Percentiles rank a stretch among this genome's conserved stretches.
These are phyloP conservation scores for Ceratobasidium sp. DNA, from an alignment of 1,284 basidiomycete species.

Conservation along the genomic window DNA sequence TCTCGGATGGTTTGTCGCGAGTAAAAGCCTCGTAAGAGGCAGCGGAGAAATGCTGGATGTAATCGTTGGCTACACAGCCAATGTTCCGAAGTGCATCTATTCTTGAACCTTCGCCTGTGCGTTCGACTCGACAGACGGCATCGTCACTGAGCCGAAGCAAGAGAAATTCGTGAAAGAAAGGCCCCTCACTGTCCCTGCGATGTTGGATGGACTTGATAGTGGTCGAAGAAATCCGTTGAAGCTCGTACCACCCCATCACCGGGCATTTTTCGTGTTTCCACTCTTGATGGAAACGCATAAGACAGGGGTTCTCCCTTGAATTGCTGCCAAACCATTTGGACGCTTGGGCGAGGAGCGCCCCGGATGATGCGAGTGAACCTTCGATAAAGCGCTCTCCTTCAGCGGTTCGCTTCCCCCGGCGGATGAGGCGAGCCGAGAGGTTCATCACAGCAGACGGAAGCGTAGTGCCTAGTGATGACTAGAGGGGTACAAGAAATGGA, in stretches of 20 bases:
- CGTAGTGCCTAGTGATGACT: too few species aligned
- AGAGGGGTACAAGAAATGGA: too few species aligned
- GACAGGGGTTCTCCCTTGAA: not conserved
- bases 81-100: not conserved
- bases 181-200: not conserved
- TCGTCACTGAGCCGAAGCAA: not conserved
- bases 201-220: constrained; percentile 4
- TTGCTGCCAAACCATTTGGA: not conserved
- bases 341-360: not conserved
- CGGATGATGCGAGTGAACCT: not conserved
- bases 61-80: constrained; percentile 8
- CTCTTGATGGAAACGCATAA: constrained; percentile 10
- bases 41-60: constrained; percentile 8
- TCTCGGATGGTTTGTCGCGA: not conserved
- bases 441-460: too few species aligned
- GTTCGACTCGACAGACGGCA: constrained; percentile 3
- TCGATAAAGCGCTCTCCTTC: not conserved
- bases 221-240: constrained; percentile 11
- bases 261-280: constrained; percentile 28
- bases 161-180: constrained; percentile 34
- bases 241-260: constrained; percentile 10
- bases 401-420: too few species aligned
- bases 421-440: too few species aligned
- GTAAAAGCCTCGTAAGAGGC: not conserved
- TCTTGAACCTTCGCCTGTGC: constrained; percentile 12